Conservation (phyloP, 176 grass and related monocot species). For the Coix lacrymajobi region DNA sequence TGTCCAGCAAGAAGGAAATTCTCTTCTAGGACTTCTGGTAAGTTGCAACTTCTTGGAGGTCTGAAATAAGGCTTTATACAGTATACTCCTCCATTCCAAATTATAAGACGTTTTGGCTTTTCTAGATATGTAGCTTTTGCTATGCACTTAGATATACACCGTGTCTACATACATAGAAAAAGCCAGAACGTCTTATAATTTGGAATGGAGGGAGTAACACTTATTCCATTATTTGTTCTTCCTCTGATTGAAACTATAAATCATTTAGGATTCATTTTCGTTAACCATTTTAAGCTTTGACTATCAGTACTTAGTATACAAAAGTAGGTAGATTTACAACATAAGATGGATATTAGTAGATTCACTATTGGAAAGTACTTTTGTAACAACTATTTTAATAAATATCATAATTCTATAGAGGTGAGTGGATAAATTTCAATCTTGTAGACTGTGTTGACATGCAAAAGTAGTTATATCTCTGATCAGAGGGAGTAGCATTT, state of each 20-base stretch:
- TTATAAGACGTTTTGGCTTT: too few relatives aligned
- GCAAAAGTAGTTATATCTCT: not conserved
- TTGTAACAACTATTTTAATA: not conserved
- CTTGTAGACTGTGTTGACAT: not conserved
- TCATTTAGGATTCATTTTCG: not conserved
- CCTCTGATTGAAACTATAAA: not conserved
- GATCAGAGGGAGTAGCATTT: not conserved
- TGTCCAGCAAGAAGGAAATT: slow-evolving; percentile 91
- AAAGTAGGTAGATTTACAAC: not conserved
- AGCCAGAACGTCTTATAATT: too few relatives aligned
- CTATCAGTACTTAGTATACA: not conserved
- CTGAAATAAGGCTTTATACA: not conserved
- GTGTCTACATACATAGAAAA: too few relatives aligned
- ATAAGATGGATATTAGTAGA: not conserved
- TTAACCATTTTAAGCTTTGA: not conserved
- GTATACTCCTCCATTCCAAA: not conserved
- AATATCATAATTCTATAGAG: not conserved
- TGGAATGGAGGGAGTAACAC: not conserved
- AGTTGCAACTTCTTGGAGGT: slow-evolving; percentile 14
- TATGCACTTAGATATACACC: too few relatives aligned
- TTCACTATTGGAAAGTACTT: not conserved
- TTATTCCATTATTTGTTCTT: not conserved
- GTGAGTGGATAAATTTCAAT: not conserved
- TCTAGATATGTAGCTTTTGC: too few relatives aligned
- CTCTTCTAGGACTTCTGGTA: slow-evolving; percentile 96